Conservation (phyloP, 2,329 filamentous ascomycete genomes). For the Diaporthe sp. region DNA sequence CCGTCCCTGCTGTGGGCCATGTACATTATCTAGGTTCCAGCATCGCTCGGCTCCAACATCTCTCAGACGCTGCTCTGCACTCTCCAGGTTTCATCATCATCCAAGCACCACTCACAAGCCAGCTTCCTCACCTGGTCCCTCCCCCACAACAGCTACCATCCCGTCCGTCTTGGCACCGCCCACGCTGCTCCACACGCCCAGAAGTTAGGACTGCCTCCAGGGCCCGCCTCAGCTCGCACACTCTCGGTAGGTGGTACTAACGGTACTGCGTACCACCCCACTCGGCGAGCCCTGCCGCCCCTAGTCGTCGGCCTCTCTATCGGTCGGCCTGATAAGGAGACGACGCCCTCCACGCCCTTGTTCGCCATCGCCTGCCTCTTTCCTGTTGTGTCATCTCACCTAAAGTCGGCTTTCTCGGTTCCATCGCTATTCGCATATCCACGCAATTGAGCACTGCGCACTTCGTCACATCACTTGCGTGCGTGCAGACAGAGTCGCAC, state of each 20-base stretch:
- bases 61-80: conserved; percentile 44
- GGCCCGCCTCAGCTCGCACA: conserved; percentile 22
- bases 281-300: conserved; percentile 18
- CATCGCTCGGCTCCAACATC: conserved; percentile 32
- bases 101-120: conserved; percentile 31
- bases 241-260: conserved; percentile 9
- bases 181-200: conserved; percentile 14
- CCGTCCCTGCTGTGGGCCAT: not conserved
- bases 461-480: not conserved
- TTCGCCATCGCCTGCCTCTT: not conserved
- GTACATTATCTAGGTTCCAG: conserved; percentile 3
- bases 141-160: conserved; percentile 18
- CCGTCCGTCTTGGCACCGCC: conserved; percentile 32
- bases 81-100: conserved; percentile 45
- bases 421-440: not conserved
- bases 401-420: not conserved
- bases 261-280: not conserved
- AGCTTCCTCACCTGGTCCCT: conserved; percentile 35
- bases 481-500: not conserved
- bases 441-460: not conserved
- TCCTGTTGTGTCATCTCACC: conserved; percentile 14
- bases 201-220: not conserved
- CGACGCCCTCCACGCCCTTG: conserved; percentile 6
- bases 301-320: conserved; percentile 6
- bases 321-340: conserved; percentile 11